phyloP scores from a whole-genome alignment of 495 filamentous ascomycete species.

The Xylaria sp. region DNA sequence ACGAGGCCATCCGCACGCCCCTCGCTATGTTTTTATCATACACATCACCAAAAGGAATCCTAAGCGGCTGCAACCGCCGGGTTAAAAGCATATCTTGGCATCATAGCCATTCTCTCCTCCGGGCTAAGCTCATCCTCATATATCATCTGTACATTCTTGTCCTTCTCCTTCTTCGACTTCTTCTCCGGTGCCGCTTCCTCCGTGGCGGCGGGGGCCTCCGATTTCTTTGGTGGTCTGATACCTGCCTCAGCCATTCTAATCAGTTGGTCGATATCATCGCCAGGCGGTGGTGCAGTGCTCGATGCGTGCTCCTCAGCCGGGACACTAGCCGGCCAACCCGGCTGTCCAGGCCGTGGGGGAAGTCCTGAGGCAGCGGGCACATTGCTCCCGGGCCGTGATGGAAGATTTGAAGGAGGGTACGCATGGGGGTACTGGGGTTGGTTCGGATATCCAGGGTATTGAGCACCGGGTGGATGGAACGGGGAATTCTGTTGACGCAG shows the following conservation, averaged over 20 bases:
- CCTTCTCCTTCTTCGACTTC: conserved; percentile 74
- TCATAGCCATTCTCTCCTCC: conserved; percentile 83
- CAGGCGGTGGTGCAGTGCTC: conserved; percentile 51
- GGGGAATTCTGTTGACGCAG: conserved; percentile 43
- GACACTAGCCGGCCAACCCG: conserved; percentile 45
- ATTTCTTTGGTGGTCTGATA: conserved; percentile 58
- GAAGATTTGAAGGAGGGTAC: conserved; percentile 51
- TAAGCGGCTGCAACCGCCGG: conserved; percentile 49
- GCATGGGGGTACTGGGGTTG: conserved; percentile 45
- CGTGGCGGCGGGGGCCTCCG: conserved; percentile 49
- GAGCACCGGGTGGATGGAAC: conserved; percentile 49
- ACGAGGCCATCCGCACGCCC: not conserved
- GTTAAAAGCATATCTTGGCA: conserved; percentile 78
- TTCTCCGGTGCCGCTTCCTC: conserved; percentile 59
- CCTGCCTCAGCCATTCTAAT: conserved; percentile 65
- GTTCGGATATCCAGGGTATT: conserved; percentile 45
- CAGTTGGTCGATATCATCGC: conserved; percentile 63
- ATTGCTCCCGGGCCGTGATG: conserved; percentile 49
- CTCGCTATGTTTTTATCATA: not conserved
- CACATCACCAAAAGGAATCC: not conserved
- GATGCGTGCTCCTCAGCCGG: conserved; percentile 69
- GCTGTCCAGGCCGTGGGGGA: conserved; percentile 49
- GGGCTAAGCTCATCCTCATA: conserved; percentile 82
- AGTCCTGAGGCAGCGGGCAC: conserved; percentile 41
- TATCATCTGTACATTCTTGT: conserved; percentile 73